phyloP scores from a whole-genome alignment of 2,329 filamentous ascomycete species.

The Alternaria dauci region DNA sequence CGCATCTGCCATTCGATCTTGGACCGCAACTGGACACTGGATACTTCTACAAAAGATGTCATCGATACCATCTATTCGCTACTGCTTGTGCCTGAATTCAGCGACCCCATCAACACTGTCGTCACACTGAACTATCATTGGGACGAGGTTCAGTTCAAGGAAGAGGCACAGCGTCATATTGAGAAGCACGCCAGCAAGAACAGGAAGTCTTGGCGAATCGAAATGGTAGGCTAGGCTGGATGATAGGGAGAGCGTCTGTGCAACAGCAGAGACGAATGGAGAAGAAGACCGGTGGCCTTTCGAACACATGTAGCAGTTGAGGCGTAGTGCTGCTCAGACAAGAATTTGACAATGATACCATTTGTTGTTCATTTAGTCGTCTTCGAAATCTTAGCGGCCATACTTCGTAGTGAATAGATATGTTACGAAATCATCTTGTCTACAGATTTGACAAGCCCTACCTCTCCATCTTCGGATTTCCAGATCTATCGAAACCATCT shows the following conservation, averaged over 20 bases:
- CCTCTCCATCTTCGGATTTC: neutral
- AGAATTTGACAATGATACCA: neutral
- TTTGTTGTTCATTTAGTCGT: neutral
- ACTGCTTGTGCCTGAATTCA: slow-evolving; percentile 44
- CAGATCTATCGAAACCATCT: neutral
- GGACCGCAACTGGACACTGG: too few relatives aligned
- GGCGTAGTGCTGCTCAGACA: neutral
- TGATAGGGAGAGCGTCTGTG: neutral
- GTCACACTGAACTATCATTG: slow-evolving; percentile 46
- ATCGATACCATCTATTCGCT: slow-evolving; percentile 49
- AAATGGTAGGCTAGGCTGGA: neutral
- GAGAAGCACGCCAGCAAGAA: slow-evolving; percentile 41
- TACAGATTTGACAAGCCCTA: neutral
- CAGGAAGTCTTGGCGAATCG: slow-evolving; percentile 11
- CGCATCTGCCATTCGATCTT: too few relatives aligned
- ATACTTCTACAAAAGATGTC: slow-evolving; percentile 40
- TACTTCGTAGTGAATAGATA: neutral
- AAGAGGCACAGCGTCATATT: slow-evolving; percentile 39
- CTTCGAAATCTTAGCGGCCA: neutral
- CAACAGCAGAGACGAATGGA: neutral
- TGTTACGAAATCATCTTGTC: neutral
- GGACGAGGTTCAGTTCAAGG: slow-evolving; percentile 44
- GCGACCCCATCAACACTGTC: slow-evolving; percentile 40
- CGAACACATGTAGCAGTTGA: neutral
- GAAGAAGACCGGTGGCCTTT: neutral